A percentile compares a stretch with the other conserved stretches of the same genome.
phyloP scores from a whole-genome alignment of 257 asterid genomes.

The Lavandula angustifolia region DNA sequence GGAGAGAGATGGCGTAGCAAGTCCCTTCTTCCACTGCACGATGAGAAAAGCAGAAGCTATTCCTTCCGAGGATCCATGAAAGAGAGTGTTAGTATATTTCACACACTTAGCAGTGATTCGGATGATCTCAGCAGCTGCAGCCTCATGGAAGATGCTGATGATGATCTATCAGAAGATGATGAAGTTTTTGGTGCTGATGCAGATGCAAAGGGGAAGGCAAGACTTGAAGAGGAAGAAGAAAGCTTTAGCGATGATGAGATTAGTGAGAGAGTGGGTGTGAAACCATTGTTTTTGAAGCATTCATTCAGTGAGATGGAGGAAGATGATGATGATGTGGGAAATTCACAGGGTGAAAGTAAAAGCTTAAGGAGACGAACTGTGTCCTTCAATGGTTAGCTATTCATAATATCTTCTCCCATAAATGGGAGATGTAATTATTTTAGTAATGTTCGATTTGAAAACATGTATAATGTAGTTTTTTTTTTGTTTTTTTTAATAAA shows the following conservation, averaged over 20 bases:
- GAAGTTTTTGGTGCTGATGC: not conserved
- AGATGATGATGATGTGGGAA: conserved; percentile 28
- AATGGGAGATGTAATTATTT: too few species aligned
- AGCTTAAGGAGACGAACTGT: conserved; percentile 65
- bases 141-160: conserved; percentile 26
- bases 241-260: conserved; percentile 45
- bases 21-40: conserved; percentile 57
- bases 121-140: conserved; percentile 28
- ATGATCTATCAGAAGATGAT: conserved; percentile 28
- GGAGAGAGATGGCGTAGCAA: conserved; percentile 37
- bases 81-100: conserved; percentile 66
- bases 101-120: conserved; percentile 35
- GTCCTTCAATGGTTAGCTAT: conserved; percentile 47
- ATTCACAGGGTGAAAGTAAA: too few species aligned
- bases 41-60: conserved; percentile 49
- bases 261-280: conserved; percentile 33
- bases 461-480: too few species aligned
- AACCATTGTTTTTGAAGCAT: conserved; percentile 31
- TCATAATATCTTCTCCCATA: not conserved
- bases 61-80: conserved; percentile 63
- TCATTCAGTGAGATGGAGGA: conserved; percentile 44
- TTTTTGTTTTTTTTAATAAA: too few species aligned
- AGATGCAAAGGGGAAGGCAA: conserved; percentile 53
- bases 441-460: too few species aligned
- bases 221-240: conserved; percentile 40